Conservation (phyloP, 163 green algal species). For the Chloromonas sp. region DNA sequence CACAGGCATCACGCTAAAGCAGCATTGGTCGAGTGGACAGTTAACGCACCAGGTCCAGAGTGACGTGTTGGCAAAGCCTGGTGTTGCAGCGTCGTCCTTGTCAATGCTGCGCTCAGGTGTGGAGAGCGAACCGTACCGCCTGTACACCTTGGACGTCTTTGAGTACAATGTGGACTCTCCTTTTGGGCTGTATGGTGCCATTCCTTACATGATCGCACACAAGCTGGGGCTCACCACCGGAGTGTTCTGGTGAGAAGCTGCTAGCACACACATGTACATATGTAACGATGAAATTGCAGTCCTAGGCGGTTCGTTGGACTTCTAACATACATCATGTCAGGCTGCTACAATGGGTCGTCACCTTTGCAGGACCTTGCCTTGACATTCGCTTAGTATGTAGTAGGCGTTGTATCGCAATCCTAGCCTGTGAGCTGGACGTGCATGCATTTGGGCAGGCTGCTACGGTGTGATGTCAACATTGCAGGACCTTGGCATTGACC, state of each 20-base stretch:
- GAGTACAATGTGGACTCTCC: slow-evolving; percentile 87
- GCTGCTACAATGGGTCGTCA: too few relatives aligned
- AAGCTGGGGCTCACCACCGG: slow-evolving; percentile 63
- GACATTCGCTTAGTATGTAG: too few relatives aligned
- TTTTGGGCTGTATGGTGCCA: slow-evolving; percentile 97
- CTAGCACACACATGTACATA: not conserved
- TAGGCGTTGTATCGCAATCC: not conserved
- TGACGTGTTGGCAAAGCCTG: too few relatives aligned
- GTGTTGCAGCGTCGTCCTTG: too few relatives aligned
- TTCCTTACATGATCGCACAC: slow-evolving; percentile 90
- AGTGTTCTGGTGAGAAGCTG: slow-evolving; percentile 76
- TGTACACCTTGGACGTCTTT: slow-evolving; percentile 99
- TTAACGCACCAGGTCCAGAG: too few relatives aligned
- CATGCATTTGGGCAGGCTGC: too few relatives aligned
- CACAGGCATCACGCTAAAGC: not conserved
- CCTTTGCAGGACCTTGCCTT: too few relatives aligned
- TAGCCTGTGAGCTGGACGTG: too few relatives aligned
- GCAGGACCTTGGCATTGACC: too few relatives aligned
- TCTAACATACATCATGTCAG: too few relatives aligned
- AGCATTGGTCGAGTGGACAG: not conserved
- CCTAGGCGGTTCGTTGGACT: too few relatives aligned
- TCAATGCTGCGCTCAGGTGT: not conserved
- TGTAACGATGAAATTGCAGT: not conserved
- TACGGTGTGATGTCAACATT: too few relatives aligned
- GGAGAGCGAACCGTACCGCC: slow-evolving; percentile 83